Evolutionary conservation across 2,329 filamentous ascomycete genomes (phyloP).

Genomic region (Peltaster fructicola): DNA sequence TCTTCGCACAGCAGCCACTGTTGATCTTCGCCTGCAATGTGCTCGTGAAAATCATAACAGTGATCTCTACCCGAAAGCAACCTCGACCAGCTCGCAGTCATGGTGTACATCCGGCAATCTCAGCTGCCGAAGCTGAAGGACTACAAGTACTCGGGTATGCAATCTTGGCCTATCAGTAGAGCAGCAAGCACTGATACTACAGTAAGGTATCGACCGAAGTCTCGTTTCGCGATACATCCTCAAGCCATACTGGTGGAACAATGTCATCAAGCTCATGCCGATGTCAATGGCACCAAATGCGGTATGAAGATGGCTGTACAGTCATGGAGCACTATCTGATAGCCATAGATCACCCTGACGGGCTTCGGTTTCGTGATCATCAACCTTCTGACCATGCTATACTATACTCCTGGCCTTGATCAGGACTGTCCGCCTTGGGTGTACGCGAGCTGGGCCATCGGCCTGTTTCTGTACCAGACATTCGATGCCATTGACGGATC

Average conservation of each 20-base stretch:
- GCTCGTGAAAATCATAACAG: too few relatives aligned
- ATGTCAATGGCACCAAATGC: constrained; percentile 70
- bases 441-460: constrained; percentile 77
- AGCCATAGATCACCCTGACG: constrained; percentile 57
- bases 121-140: constrained; percentile 73
- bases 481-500: constrained; percentile 94
- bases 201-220: constrained; percentile 66
- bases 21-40: too few relatives aligned
- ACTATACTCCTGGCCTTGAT: constrained; percentile 90
- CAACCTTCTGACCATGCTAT: constrained; percentile 82
- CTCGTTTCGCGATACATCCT: constrained; percentile 80
- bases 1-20: too few relatives aligned
- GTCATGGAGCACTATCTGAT: background rate
- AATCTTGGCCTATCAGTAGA: constrained; percentile 66
- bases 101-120: constrained; percentile 92
- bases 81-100: constrained; percentile 30
- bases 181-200: constrained; percentile 8
- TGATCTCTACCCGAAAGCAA: too few relatives aligned
- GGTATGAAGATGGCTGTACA: constrained; percentile 17
- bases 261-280: constrained; percentile 87
- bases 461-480: constrained; percentile 90
- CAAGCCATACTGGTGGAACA: constrained; percentile 92
- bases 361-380: constrained; percentile 78
- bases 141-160: constrained; percentile 59
- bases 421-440: constrained; percentile 91